Evolutionary conservation across 2,329 filamentous ascomycete species (phyloP), one percentile per base, ranked within the genome.

Genomic region (Shiraia bambusicola): DNA sequence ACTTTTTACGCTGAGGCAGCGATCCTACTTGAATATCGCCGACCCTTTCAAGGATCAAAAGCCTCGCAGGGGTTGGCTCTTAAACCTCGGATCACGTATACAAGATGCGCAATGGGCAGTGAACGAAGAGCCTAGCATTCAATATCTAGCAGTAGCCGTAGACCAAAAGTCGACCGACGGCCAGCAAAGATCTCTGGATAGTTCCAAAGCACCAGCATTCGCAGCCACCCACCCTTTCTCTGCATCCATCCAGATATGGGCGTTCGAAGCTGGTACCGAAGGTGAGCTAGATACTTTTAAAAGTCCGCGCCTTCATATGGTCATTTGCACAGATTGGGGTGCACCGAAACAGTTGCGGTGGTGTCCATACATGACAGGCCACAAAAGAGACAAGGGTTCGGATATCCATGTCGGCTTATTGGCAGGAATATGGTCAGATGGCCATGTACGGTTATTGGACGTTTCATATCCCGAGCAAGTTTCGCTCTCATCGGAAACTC

Each of bases 341-440:
- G 72, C 78, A 42, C 63, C 81, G 13, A 77, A 73, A 48, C 67
- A 72, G 7, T 65, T 84, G 19, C 70, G 73, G 45, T 85, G 80
- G 80, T 81, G 79, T 59, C 78, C 77, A 9, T 65, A 77, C 33
- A 56, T 8, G 10, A 26, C 17, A 60, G 25, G 65, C 67, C 3
- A 32, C 44, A 27, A 49, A 58, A 1, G 37, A 1, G 52, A 65
- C 10, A 59, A 70, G 16, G 44, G 62, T 31, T 54, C 60, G 16
- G 52, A 45, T 11, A 55, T 49, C 24, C 52, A 60, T 33, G 60
- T 82, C 26, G 80, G 79, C 0, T 63, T 83, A 6, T 67, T 84
- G 16, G 80, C 78, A 4, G 73, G 73, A 9, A 61, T 83, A 2
- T 83, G 77, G 69, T 73, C 71, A n/a, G 82, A 85, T 57, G 81